Evolutionary conservation across 2,329 filamentous ascomycete genomes (phyloP).

Genomic region (Myriosclerotinia scirpicola): DNA sequence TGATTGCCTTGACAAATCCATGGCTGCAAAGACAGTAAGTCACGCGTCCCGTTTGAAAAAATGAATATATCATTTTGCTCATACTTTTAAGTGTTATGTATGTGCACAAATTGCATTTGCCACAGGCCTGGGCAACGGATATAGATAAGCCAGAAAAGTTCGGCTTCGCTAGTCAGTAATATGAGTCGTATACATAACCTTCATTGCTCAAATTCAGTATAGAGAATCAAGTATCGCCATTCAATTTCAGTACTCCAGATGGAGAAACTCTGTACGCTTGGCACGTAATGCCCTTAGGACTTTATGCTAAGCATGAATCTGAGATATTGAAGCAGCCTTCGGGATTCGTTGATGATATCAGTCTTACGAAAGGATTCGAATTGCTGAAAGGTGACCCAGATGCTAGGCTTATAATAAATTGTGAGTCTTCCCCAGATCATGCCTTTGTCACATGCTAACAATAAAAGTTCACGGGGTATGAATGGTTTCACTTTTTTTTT

Average conservation of each 20-base stretch:
- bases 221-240: constrained; percentile 89
- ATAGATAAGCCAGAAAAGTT: constrained; percentile 75
- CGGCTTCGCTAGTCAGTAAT: constrained; percentile 74
- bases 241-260: constrained; percentile 73
- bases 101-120: constrained; percentile 71
- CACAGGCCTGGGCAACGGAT: constrained; percentile 65
- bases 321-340: constrained; percentile 53
- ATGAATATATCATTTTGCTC: background rate
- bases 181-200: background rate
- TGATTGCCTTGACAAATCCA: constrained; percentile 66
- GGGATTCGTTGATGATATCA: constrained; percentile 50
- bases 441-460: constrained; percentile 23
- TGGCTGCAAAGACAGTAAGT: constrained; percentile 78
- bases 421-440: constrained; percentile 45
- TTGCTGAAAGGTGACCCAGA: constrained; percentile 63
- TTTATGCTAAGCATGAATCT: constrained; percentile 72
- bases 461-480: constrained; percentile 62
- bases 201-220: constrained; percentile 17
- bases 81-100: constrained; percentile 65
- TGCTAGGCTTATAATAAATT: constrained; percentile 63
- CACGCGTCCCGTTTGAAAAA: background rate
- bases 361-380: constrained; percentile 57
- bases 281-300: constrained; percentile 80
- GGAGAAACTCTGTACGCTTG: constrained; percentile 80
- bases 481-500: background rate